Percentiles rank a stretch among this genome's conserved stretches.
Evolutionary conservation across 345 rosid species (phyloP).

Genomic region (Eucalyptus cloeziana): DNA sequence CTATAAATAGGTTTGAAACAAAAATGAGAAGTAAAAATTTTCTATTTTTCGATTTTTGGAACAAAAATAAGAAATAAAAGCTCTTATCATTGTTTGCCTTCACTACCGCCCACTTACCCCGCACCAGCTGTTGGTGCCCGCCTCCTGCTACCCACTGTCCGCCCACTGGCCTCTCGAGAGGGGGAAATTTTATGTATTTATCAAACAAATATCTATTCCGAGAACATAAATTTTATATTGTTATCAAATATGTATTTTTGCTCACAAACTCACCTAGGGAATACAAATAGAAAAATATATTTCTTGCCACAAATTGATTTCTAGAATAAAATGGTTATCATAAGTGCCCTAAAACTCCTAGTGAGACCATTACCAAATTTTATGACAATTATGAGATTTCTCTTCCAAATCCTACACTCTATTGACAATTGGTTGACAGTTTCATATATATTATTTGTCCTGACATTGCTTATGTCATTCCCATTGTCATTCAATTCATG

Average conservation of each 20-base stretch:
- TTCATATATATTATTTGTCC: not conserved
- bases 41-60: too few relatives aligned
- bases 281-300: too few relatives aligned
- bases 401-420: not conserved
- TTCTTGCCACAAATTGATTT: too few relatives aligned
- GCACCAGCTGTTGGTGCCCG: accelerated
- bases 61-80: too few relatives aligned
- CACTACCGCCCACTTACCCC: accelerated
- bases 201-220: accelerated
- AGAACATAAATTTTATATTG: too few relatives aligned
- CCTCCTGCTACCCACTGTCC: accelerated
- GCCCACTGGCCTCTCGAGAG: accelerated
- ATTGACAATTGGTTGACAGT: not conserved
- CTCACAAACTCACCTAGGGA: too few relatives aligned
- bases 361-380: not conserved
- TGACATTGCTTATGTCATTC: not conserved
- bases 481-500: not conserved
- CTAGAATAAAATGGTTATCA: too few relatives aligned
- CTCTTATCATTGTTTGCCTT: too few relatives aligned
- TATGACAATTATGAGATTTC: not conserved
- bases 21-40: too few relatives aligned
- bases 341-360: not conserved
- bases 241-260: too few relatives aligned
- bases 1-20: too few relatives aligned
- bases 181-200: too few relatives aligned